A percentile compares a stretch with the other conserved stretches of the same genome.
These are phyloP conservation scores for Penicillium coffeae DNA, from an alignment of 495 filamentous ascomycete species.

Conservation along the genomic window DNA sequence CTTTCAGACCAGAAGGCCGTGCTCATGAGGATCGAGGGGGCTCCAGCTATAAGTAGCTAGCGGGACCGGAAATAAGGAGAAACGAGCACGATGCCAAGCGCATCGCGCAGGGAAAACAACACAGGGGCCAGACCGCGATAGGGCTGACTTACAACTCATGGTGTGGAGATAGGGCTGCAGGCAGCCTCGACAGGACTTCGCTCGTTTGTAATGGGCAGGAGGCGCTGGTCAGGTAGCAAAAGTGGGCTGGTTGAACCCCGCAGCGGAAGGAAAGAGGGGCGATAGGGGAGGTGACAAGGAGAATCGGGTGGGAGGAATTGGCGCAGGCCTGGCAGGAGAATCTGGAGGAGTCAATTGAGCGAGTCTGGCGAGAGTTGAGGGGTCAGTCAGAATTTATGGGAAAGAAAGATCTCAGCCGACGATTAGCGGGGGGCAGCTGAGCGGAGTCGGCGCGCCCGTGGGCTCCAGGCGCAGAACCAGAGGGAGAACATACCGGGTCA, in stretches of 20 bases:
- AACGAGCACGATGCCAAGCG: background rate
- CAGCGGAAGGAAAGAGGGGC: constrained; percentile 8
- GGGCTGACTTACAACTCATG: constrained; percentile 32
- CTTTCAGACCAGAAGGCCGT: background rate
- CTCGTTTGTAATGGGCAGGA: constrained; percentile 12
- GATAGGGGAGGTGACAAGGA: background rate
- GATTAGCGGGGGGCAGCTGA: background rate
- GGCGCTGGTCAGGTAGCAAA: constrained; percentile 14
- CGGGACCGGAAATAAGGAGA: background rate
- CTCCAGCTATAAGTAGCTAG: background rate
- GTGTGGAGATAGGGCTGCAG: constrained; percentile 21
- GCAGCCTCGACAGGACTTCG: constrained; percentile 7
- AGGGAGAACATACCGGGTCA: background rate
- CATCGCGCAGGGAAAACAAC: background rate
- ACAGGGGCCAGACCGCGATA: background rate
- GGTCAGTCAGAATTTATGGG: background rate
- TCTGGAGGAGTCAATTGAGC: background rate
- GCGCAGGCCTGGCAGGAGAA: background rate
- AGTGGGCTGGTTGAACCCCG: constrained; percentile 18
- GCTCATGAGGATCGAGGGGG: background rate
- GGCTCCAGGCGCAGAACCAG: background rate
- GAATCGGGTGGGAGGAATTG: background rate
- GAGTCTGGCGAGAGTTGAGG: background rate
- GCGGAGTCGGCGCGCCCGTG: background rate
- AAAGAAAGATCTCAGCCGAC: background rate